These are phyloP conservation scores for Magnolia kwangsiensis DNA, from an alignment of 164 flowering plant species.

Conservation along the genomic window DNA sequence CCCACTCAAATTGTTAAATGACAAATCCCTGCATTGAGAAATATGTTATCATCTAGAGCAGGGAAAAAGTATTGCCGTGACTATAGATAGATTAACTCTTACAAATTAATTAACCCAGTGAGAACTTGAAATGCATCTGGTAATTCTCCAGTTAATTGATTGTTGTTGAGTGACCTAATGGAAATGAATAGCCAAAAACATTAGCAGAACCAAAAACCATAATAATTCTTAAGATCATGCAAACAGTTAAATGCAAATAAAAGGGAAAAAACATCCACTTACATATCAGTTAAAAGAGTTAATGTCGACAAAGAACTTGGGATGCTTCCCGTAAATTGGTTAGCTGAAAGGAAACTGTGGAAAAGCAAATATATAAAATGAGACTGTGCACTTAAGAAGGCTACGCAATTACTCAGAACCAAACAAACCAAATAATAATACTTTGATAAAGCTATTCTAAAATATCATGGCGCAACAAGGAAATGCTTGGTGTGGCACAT, in stretches of 20 bases:
- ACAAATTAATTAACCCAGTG: constrained; percentile 62
- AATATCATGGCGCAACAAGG: too few relatives aligned
- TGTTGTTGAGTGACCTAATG: constrained; percentile 69
- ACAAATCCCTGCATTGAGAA: constrained; percentile 69
- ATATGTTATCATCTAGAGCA: constrained; percentile 4
- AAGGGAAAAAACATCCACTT: constrained; percentile 15
- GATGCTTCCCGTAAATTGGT: constrained; percentile 76
- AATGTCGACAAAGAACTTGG: constrained; percentile 65
- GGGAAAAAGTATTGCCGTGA: background rate
- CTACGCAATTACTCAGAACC: background rate
- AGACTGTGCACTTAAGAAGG: background rate
- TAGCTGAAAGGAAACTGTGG: constrained; percentile 89
- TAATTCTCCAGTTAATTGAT: constrained; percentile 60
- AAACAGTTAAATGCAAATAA: background rate
- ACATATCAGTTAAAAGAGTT: constrained; percentile 58
- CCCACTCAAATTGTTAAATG: constrained; percentile 75
- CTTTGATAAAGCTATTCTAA: background rate
- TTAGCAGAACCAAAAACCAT: background rate
- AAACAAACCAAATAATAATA: background rate
- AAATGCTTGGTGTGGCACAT: constrained; percentile 22
- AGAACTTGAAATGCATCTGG: constrained; percentile 66
- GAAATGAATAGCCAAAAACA: constrained; percentile 9
- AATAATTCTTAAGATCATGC: background rate
- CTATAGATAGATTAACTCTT: constrained; percentile 18
- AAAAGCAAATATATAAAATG: background rate